Evolutionary conservation across 177 flowering plant genomes (phyloP), one percentile per base, ranked within the genome.

Genomic region (Vitis hybrid): DNA sequence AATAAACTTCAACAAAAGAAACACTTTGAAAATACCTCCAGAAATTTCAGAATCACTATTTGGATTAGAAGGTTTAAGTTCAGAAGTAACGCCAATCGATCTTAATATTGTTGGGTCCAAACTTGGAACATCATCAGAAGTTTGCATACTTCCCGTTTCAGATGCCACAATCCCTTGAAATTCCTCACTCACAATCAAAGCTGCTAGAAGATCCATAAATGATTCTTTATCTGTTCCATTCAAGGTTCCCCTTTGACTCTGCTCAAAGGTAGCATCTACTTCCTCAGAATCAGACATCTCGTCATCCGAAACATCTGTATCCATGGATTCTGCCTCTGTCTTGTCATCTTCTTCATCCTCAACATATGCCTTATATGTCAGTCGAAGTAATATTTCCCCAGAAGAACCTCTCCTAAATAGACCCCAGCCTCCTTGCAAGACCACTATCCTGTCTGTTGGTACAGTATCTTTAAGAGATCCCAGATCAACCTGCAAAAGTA

Each of bases 291-390:
- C 94, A 68, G 85, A 82, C 65, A 78, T 58, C 71, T 94, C 98
- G 68, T 93, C 97, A 77, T 91, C 92, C 49, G 92, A 87, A 29
- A 55, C 76, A 78, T 89, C 94, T 3, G 79, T 68, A 70, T 87
- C 87, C 50, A 68, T 52, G 18, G 77, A 72, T 56, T 78, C 79
- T 14, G 49, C 70, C 74, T 34, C 74, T 53, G 70, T 59, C 60
- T 63, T 77, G 74, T 90, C 99, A 82, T 93, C 99, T 69, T 93
- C 99, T 84, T 95, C 99, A 77, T 95, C 99, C 82, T 93, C 98
- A 14, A 95, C 99, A 76, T 93, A 93, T 63, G 96, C 98, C 81
- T 95, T 93, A 74, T 93, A 93, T 59, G 99, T 95, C 62, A 95
- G 74, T 20, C 99, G 86, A 71, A 95, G 86, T 54, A 95, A 76